Conservation (phyloP, 805 yeast species). For the Yamadazyma scolyti region DNA sequence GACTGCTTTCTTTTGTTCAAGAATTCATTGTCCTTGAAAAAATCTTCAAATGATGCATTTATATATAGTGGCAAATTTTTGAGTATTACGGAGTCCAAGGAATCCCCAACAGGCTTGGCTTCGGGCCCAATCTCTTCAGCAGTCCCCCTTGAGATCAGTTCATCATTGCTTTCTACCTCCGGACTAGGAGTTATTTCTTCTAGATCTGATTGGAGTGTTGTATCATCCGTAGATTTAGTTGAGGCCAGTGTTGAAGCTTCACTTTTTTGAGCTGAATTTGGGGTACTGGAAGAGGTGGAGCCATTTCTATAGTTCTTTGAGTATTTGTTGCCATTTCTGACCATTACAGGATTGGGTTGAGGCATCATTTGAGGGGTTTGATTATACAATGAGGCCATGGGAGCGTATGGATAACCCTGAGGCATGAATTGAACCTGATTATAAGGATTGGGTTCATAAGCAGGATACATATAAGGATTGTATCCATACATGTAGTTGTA, state of each 20-base stretch:
- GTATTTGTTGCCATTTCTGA: no score
- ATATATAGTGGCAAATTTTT: conserved; percentile 10
- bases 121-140: conserved; percentile 1
- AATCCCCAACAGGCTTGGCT: not conserved
- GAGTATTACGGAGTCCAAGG: conserved; percentile 3
- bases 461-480: conserved; percentile 4
- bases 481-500: no score
- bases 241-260: no score
- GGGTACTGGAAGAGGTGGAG: no score
- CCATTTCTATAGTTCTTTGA: no score
- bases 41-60: conserved; percentile 12
- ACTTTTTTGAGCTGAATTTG: no score
- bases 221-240: no score
- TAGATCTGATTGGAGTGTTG: no score
- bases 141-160: no score
- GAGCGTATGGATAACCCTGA: conserved; percentile 4
- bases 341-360: conserved; percentile 1
- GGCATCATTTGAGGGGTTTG: conserved; percentile 2
- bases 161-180: no score
- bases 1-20: conserved; percentile 4
- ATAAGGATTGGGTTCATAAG: conserved; percentile 6
- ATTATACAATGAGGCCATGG: conserved; percentile 5
- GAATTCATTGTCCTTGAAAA: conserved; percentile 1
- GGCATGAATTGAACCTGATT: conserved; percentile 4
- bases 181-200: no score